Conservation (phyloP, 208 protist species). For the Borovskyia barvae region DNA sequence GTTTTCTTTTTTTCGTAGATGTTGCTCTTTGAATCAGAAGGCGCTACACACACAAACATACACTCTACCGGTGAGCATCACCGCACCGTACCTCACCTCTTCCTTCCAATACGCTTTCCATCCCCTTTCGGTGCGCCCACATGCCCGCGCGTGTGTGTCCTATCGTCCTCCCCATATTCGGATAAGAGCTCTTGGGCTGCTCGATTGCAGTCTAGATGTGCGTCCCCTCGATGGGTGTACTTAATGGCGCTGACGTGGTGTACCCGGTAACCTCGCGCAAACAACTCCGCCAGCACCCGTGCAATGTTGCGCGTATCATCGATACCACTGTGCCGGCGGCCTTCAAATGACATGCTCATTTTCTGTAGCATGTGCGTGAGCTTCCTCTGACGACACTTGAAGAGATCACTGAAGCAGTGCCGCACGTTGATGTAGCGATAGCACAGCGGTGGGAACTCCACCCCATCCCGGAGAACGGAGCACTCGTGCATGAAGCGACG, state of each 20-base stretch:
- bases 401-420: conserved; percentile 59
- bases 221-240: conserved; percentile 45
- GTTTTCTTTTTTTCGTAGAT: too few species aligned
- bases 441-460: conserved; percentile 80
- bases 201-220: conserved; percentile 26
- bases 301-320: conserved; percentile 91
- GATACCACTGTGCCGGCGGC: conserved; percentile 86
- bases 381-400: conserved; percentile 56
- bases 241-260: conserved; percentile 76
- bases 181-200: conserved; percentile 51
- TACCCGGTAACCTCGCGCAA: conserved; percentile 70
- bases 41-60: too few species aligned
- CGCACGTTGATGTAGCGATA: conserved; percentile 92
- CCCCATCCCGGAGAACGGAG: conserved; percentile 70
- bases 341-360: conserved; percentile 76
- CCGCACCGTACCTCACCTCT: conserved; percentile 1
- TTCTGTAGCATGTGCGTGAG: conserved; percentile 80
- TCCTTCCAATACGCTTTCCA: background rate
- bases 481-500: conserved; percentile 88
- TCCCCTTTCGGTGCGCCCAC: background rate
- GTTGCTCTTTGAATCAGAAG: too few species aligned
- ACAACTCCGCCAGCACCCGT: conserved; percentile 75
- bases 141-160: conserved; percentile 17
- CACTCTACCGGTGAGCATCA: too few species aligned
- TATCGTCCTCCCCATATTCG: conserved; percentile 41